These are phyloP conservation scores for Pulveroboletus sp. DNA, from an alignment of 768 basidiomycete species.

Conservation along the genomic window DNA sequence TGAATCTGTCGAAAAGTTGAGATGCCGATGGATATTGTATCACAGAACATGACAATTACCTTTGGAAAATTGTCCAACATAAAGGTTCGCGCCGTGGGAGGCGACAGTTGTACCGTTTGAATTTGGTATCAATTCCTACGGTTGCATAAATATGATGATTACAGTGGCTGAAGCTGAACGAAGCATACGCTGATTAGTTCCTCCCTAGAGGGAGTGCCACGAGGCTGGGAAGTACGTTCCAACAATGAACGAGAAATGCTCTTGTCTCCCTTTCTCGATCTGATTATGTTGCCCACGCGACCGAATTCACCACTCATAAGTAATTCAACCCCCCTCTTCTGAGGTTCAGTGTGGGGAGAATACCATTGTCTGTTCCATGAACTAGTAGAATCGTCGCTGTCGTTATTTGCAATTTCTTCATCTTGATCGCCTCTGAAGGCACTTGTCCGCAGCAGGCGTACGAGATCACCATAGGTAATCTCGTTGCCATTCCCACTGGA, in stretches of 20 bases:
- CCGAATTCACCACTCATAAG: constrained; percentile 81
- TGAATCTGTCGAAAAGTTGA: constrained; percentile 49
- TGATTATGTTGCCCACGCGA: constrained; percentile 49
- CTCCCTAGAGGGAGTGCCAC: constrained; percentile 42
- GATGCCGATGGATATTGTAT: background rate
- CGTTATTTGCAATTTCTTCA: constrained; percentile 38
- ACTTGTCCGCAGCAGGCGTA: constrained; percentile 17
- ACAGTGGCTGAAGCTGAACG: background rate
- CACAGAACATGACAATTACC: constrained; percentile 36
- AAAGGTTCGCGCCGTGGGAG: constrained; percentile 66
- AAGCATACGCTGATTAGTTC: constrained; percentile 51
- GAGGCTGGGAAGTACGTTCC: constrained; percentile 36
- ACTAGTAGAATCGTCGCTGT: constrained; percentile 24
- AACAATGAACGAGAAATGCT: constrained; percentile 51
- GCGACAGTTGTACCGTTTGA: constrained; percentile 78
- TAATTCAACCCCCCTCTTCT: constrained; percentile 58
- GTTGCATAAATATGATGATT: background rate
- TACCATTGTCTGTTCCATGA: constrained; percentile 34
- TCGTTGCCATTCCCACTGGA: background rate
- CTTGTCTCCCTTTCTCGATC: constrained; percentile 36
- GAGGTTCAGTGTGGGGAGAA: constrained; percentile 50
- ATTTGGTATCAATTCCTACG: constrained; percentile 72
- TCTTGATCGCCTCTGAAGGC: constrained; percentile 32
- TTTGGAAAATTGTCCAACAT: constrained; percentile 80
- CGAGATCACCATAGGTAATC: constrained; percentile 26